These are phyloP conservation scores for Musa balbisiana DNA, from an alignment of 202 grass and related monocot genomes.

Conservation along the genomic window DNA sequence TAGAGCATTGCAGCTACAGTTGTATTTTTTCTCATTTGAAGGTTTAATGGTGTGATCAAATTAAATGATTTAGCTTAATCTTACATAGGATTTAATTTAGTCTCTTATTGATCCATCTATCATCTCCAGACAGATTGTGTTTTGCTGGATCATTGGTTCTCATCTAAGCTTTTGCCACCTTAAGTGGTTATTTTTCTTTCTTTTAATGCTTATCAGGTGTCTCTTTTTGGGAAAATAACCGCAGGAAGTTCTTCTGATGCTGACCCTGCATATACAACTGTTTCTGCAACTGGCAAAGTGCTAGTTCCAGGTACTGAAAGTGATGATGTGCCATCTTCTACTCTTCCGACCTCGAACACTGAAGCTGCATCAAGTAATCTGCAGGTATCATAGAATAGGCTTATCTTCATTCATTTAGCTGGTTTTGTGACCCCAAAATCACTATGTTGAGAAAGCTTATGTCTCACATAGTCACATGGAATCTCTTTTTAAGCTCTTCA, in stretches of 20 bases:
- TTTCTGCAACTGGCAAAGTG: slow-evolving; percentile 36
- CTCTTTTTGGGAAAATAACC: slow-evolving; percentile 28
- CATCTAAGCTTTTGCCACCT: neutral
- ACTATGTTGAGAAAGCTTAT: too few species aligned
- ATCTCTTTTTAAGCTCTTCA: neutral
- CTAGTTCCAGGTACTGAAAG: slow-evolving; percentile 49
- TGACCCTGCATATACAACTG: slow-evolving; percentile 22
- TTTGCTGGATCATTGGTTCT: neutral
- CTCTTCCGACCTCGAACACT: slow-evolving; percentile 18
- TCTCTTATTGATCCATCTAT: too few species aligned
- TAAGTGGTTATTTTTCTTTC: slow-evolving; percentile 7
- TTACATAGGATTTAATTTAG: too few species aligned
- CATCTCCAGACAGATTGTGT: neutral
- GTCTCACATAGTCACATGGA: neutral
- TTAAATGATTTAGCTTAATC: too few species aligned
- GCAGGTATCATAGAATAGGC: slow-evolving; percentile 26
- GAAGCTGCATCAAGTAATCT: slow-evolving; percentile 33
- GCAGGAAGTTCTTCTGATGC: slow-evolving; percentile 29
- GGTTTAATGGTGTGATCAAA: too few species aligned
- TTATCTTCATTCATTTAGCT: neutral
- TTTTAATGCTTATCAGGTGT: slow-evolving; percentile 7
- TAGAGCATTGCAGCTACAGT: neutral
- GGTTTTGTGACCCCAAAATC: too few species aligned
- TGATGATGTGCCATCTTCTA: slow-evolving; percentile 25
- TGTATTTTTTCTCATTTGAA: too few species aligned